Conservation (phyloP, 768 basidiomycete genomes). For the Mycena capillaripes region DNA sequence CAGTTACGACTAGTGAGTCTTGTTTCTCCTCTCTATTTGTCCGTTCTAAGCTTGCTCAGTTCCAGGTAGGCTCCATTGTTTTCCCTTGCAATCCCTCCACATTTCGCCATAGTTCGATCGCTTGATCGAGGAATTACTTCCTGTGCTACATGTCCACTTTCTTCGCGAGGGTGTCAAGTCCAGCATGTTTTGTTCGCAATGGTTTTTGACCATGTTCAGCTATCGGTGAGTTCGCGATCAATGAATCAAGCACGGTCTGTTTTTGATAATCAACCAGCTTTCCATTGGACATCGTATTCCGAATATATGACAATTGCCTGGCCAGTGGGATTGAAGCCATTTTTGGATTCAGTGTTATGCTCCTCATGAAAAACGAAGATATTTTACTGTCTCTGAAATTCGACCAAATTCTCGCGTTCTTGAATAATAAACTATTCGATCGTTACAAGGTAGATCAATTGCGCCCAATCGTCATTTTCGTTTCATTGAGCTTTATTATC, state of each 20-base stretch:
- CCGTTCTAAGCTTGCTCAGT: conserved; percentile 51
- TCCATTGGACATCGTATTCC: conserved; percentile 93
- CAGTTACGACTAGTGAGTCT: conserved; percentile 87
- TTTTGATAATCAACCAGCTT: conserved; percentile 67
- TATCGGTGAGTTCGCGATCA: conserved; percentile 73
- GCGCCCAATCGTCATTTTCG: neutral
- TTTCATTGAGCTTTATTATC: neutral
- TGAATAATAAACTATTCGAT: conserved; percentile 88
- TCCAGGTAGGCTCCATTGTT: conserved; percentile 62
- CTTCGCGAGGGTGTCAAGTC: conserved; percentile 95
- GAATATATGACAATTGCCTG: conserved; percentile 96
- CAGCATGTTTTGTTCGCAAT: conserved; percentile 98
- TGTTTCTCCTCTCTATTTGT: neutral
- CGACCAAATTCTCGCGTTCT: conserved; percentile 88
- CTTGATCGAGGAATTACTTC: conserved; percentile 91
- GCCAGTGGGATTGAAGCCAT: conserved; percentile 98
- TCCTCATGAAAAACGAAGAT: conserved; percentile 92
- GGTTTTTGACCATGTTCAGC: conserved; percentile 98
- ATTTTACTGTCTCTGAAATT: conserved; percentile 85
- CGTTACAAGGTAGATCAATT: conserved; percentile 71
- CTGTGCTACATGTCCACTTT: conserved; percentile 94
- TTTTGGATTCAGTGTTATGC: conserved; percentile 91
- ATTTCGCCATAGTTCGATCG: conserved; percentile 83
- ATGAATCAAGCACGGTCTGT: neutral
- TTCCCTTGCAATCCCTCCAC: conserved; percentile 25